These are phyloP conservation scores for Mycena sp. DNA, from an alignment of 1,284 basidiomycete species.

Conservation along the genomic window DNA sequence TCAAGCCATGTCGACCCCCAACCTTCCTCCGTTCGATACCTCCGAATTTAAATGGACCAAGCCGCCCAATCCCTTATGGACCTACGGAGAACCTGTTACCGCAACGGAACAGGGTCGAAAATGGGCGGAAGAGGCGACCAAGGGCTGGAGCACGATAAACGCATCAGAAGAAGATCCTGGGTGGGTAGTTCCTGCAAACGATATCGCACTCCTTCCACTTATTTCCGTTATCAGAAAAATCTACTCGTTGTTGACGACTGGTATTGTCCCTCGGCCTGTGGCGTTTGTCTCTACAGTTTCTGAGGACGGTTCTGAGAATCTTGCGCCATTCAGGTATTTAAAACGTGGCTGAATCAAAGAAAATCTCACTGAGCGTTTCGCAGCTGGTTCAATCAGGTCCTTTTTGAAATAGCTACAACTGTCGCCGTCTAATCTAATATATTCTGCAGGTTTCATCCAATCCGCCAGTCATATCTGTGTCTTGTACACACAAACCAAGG, in stretches of 20 bases:
- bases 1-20: conserved; percentile 15
- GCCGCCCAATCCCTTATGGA: conserved; percentile 67
- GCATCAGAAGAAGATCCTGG: conserved; percentile 54
- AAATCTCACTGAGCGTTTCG: not conserved
- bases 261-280: conserved; percentile 72
- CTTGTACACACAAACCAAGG: conserved; percentile 44
- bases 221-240: conserved; percentile 40
- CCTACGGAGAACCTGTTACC: conserved; percentile 60
- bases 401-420: not conserved
- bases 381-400: conserved; percentile 58
- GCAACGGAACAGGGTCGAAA: conserved; percentile 56
- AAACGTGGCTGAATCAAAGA: no score
- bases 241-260: conserved; percentile 64
- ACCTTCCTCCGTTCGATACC: conserved; percentile 34
- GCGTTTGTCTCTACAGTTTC: conserved; percentile 73
- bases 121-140: conserved; percentile 61
- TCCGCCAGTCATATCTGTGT: conserved; percentile 69
- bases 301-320: conserved; percentile 62
- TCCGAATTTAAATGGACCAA: conserved; percentile 50
- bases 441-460: conserved; percentile 50
- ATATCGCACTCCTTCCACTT: not conserved
- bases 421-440: not conserved
- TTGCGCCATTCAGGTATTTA: conserved; percentile 64
- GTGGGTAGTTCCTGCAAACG: conserved; percentile 42
- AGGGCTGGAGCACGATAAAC: conserved; percentile 67